Evolutionary conservation across 139 green algal species (phyloP), one percentile per base, ranked within the genome.

Genomic region (Nannochloris sp.): DNA sequence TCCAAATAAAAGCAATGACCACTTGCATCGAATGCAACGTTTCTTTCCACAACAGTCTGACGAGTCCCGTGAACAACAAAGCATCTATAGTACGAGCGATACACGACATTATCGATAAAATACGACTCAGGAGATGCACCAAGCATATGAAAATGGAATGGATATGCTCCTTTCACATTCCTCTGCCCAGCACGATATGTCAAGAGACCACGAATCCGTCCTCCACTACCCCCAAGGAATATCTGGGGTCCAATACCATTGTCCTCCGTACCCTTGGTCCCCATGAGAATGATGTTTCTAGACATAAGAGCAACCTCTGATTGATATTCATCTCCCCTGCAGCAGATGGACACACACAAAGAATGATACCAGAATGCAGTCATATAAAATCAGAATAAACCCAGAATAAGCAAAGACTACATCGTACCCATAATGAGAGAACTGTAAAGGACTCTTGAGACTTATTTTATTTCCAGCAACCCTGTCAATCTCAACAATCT

Each of bases 1-100:
- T 83, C 76, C 27, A 83, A 2, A 48, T 83, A 84, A 53, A 75
- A 83, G 76, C 73, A 81, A 64, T 81, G 57, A 15, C 81, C 81
- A 0, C 37, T 3, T 6, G 29, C 61, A 55, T 87, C 60, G 44
- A 87, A 87, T 23, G 66, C 81, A 24, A 80, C 70, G 21, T 83
- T 85, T 57, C 68, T 64, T 11, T 61, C 24, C 11, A 87, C 36
- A 27, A 69, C n/a, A 25, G 46, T 21, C 16, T 53, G 18, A 53
- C n/a, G 11, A 10, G 46, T 53, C 15, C 46, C 46, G 10, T 53
- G 46, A 10, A 53, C 46, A 53, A 12, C n/a, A 21, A 53, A 53
- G 15, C 46, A 53, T 53, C 46, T 53, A 12, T 53, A 53, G 4
- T 53, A 53, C 1, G 46, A 53, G 3, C 11, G 46, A 53, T 23